Evolutionary conservation across 345 rosid genomes (phyloP).

Genomic region (Pseudoturritis turrita): DNA sequence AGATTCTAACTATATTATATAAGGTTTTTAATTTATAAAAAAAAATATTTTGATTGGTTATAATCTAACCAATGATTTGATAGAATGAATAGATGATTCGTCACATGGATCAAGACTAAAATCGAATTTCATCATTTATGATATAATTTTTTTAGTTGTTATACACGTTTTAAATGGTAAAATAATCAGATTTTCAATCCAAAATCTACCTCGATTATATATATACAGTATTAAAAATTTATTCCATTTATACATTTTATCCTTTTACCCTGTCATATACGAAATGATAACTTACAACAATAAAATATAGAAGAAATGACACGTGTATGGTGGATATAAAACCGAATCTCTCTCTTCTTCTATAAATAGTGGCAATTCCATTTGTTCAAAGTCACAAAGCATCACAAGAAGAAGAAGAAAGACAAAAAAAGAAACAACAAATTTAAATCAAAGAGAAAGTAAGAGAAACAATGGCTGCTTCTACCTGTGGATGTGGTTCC

Average conservation of each 20-base stretch:
- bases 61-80: too few species aligned
- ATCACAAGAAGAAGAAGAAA: background rate
- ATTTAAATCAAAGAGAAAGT: background rate
- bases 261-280: background rate
- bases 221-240: too few species aligned
- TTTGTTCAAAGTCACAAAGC: slow-evolving; percentile 9
- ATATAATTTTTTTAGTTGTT: too few species aligned
- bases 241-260: background rate
- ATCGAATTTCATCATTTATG: too few species aligned
- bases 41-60: too few species aligned
- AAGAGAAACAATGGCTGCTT: slow-evolving; percentile 27
- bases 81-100: too few species aligned
- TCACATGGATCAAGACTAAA: too few species aligned
- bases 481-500: slow-evolving; percentile 43
- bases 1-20: too few species aligned
- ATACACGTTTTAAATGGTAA: too few species aligned
- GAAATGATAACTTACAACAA: background rate
- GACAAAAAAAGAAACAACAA: background rate
- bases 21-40: too few species aligned
- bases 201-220: too few species aligned
- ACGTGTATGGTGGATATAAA: slow-evolving; percentile 22
- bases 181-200: too few species aligned
- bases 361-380: slow-evolving; percentile 17
- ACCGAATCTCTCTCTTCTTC: background rate
- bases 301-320: slow-evolving; percentile 1